Conservation (phyloP, 495 filamentous ascomycete species). For the Platismatia glauca region DNA sequence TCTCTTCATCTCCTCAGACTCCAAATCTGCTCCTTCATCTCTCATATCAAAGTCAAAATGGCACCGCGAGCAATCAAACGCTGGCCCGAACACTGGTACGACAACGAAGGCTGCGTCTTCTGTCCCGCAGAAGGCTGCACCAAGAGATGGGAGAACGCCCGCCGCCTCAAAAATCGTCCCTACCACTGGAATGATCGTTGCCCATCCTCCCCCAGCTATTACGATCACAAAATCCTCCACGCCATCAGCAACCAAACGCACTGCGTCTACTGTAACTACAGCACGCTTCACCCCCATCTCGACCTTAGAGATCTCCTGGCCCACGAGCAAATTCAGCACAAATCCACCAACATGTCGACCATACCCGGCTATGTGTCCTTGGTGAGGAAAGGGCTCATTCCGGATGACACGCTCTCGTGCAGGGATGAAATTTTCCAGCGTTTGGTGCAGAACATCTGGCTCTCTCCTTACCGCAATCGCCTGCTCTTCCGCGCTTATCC, state of each 20-base stretch:
- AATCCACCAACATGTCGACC: background rate
- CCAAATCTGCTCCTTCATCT: no score
- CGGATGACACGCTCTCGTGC: background rate
- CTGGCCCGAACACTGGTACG: background rate
- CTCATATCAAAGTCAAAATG: background rate
- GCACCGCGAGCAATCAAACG: background rate
- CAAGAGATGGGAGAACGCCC: background rate
- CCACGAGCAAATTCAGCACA: background rate
- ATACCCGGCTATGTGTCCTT: background rate
- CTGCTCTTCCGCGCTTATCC: background rate
- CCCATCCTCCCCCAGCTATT: background rate
- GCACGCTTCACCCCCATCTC: background rate
- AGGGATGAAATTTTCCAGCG: background rate
- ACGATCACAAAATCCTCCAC: background rate
- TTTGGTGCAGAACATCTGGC: background rate
- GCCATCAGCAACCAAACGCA: background rate
- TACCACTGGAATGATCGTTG: background rate
- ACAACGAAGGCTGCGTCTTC: background rate
- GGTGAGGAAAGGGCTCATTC: background rate
- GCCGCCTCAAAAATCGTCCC: background rate
- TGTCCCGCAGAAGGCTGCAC: background rate
- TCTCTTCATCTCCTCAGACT: no score
- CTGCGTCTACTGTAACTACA: background rate
- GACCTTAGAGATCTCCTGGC: background rate
- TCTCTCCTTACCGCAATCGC: background rate